phyloP scores from a whole-genome alignment of 129 eudicot species.

The Chrysanthemum makinoi region DNA sequence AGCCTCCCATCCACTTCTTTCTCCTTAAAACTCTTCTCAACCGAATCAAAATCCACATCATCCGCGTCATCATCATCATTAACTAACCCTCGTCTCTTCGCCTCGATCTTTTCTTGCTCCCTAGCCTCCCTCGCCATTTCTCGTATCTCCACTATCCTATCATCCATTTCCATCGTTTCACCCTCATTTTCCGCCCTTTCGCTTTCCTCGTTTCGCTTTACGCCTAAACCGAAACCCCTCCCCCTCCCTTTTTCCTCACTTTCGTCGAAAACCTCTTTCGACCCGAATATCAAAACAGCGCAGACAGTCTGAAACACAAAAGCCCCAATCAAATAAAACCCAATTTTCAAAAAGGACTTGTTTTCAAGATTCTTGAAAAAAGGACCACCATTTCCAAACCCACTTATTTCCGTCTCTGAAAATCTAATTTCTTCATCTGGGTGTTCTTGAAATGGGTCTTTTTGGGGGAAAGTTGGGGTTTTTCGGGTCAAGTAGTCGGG shows the following conservation, averaged over 20 bases:
- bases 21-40: constrained; percentile 36
- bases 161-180: constrained; percentile 41
- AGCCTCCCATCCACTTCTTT: constrained; percentile 59
- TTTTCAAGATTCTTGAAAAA: constrained; percentile 31
- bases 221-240: neutral
- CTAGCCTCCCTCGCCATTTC: constrained; percentile 81
- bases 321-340: constrained; percentile 62
- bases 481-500: too few species aligned
- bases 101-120: constrained; percentile 42
- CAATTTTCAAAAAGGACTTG: constrained; percentile 37
- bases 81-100: constrained; percentile 35
- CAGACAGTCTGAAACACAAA: constrained; percentile 54
- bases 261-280: constrained; percentile 20
- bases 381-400: constrained; percentile 21
- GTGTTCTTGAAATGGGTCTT: constrained; percentile 17
- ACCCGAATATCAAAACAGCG: constrained; percentile 51
- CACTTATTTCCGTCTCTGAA: constrained; percentile 20
- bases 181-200: constrained; percentile 12
- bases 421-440: constrained; percentile 17
- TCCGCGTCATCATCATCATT: constrained; percentile 37
- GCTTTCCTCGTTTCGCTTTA: neutral
- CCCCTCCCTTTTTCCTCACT: constrained; percentile 24
- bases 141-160: constrained; percentile 60
- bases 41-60: constrained; percentile 22
- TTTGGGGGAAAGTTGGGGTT: constrained; percentile 19